Evolutionary conservation across 1,284 basidiomycete species (phyloP), one percentile per base, ranked within the genome.

Genomic region (Waitea zeae): DNA sequence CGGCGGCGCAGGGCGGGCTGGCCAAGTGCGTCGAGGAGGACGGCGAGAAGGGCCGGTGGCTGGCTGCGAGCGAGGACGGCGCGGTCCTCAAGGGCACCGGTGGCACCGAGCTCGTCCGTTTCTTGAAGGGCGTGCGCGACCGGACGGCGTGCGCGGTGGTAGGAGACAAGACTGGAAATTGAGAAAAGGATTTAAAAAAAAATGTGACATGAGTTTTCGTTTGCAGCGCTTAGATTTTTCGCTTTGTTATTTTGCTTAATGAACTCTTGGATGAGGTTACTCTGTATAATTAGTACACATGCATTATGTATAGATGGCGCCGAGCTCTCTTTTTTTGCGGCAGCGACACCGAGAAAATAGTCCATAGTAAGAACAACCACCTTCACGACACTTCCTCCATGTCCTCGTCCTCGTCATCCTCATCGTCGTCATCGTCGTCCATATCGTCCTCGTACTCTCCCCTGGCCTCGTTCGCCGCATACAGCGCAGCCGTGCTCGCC

Each of bases 21-120:
- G n/a, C n/a, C n/a, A n/a, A n/a, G n/a, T n/a, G n/a, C n/a, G n/a
- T n/a, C n/a, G n/a, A n/a, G n/a, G n/a, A n/a, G n/a, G n/a, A n/a
- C n/a, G n/a, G n/a, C n/a, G 38, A 38, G 24, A 33, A 38, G 22
- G 35, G 30, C 33, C 35, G 36, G 38, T 18, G 36, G 31, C 36
- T 33, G 17, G 42, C 37, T 17, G 48, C 43, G 19, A 42, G 38
- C 13, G 44, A 41, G 14, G 51, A 47, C 44, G 54, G 38, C 38
- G 41, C 28, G 32, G 40, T 48, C 4, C 38, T 84, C 39, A 72
- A 70, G 45, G 88, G 88, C 1, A 93, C 89, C 0, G 89, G 89
- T 1, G 89, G 89, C 0, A 92, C 87, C 1, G 70, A 80, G 36
- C 57, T 92, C 34, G 76, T 83, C 31, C 67, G 62, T 42, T 90